Evolutionary conservation across 805 yeast genomes (phyloP).

Genomic region (Yamadazyma philogaea): DNA sequence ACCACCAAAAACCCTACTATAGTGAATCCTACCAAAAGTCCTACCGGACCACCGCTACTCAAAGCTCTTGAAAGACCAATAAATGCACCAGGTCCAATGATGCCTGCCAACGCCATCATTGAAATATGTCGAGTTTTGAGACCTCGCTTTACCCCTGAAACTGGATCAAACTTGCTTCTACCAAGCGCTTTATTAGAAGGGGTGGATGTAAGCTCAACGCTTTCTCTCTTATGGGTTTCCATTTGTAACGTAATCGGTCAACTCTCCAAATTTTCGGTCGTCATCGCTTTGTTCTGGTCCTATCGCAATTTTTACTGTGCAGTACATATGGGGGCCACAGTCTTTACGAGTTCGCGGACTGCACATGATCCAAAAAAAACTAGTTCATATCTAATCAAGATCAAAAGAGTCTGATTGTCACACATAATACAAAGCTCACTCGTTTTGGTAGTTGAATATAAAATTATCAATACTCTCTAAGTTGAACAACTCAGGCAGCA

Average conservation of each 20-base stretch:
- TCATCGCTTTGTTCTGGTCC: not conserved
- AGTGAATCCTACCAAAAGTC: conserved; percentile 48
- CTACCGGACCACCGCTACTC: conserved; percentile 40
- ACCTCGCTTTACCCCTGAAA: conserved; percentile 46
- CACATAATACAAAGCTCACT: conserved; percentile 1
- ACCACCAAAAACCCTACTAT: conserved; percentile 45
- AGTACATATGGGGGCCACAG: conserved; percentile 3
- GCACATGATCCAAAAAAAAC: not conserved
- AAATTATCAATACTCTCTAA: conserved; percentile 9
- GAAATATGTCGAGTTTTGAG: conserved; percentile 20
- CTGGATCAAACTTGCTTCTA: conserved; percentile 18
- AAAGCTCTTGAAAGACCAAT: conserved; percentile 52
- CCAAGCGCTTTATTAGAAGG: not conserved
- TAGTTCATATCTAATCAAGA: not conserved
- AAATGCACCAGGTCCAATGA: conserved; percentile 52
- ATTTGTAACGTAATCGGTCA: not conserved
- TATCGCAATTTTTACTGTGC: conserved; percentile 3
- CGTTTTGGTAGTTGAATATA: conserved; percentile 7
- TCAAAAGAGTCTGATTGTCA: not conserved
- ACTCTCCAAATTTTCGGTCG: not conserved
- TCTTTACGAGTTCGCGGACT: not conserved
- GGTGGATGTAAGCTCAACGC: not conserved
- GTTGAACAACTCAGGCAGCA: conserved; percentile 11
- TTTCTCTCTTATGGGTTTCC: conserved; percentile 3
- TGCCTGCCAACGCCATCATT: conserved; percentile 25